Evolutionary conservation across 805 yeast species (phyloP), one percentile per base, ranked within the genome.

Genomic region (Ascoidea tarda): DNA sequence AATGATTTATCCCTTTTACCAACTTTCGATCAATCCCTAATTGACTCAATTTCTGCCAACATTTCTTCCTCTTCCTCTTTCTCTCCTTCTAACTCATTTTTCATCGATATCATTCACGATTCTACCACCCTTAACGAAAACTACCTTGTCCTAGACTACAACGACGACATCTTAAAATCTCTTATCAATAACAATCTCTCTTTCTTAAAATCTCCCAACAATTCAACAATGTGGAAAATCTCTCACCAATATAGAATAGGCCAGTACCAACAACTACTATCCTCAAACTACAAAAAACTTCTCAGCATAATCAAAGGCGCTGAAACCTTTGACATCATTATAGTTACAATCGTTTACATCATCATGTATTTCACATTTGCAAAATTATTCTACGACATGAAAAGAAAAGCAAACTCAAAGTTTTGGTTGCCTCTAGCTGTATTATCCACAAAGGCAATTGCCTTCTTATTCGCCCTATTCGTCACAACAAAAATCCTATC

Each of bases 311-410:
- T 83, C 51, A 70, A 72, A 51, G 82, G 84, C 55, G 93, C 96
- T 16, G 96, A 90, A 59, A 78, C 84, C 32, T 87, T 87, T 59
- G 98, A 91, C 66, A 81, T 90, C 46, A 79, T 81, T 12, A 73
- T 90, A 54, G 82, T 93, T 50, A 74, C 87, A 2, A 64, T 82
- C 50, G 97, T 96, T 2, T 91, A 91, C 66, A 60, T 79, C 32
- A 95, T 95, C 49, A 89, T 90, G 96, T 74, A 86, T 75, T 82
- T 85, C 66, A 87, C 96, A 8, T 76, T 91, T 59, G 68, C 78
- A 55, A 80, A 81, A 55, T 76, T 91, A 33, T 90, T 86, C 60
- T 61, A 78, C 54, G 89, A 87, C 59, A 83, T 91, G 93, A 70
- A 69, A 58, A 74, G 73, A 51, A 70, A 74, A 51, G 70, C 83